Conservation (phyloP, 306 rosid species). For the Prosopis cineraria region DNA sequence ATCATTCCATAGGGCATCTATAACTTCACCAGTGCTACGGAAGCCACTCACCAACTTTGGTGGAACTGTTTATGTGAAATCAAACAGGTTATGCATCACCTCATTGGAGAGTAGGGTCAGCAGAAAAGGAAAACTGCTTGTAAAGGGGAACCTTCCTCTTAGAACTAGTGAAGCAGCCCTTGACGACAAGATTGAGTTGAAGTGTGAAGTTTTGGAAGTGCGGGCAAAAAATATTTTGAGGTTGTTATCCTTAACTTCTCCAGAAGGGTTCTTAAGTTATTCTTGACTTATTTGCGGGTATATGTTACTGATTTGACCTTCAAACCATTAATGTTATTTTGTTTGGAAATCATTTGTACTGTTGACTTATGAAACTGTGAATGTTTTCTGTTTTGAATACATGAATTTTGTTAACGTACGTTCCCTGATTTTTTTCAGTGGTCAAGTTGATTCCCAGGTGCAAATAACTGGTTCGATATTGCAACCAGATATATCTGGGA, state of each 20-base stretch:
- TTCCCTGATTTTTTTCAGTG: conserved; percentile 52
- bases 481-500: conserved; percentile 90
- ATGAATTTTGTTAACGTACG: conserved; percentile 26
- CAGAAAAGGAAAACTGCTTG: conserved; percentile 84
- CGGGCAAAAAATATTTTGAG: conserved; percentile 81
- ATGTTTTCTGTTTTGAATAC: conserved; percentile 8
- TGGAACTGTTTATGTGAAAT: conserved; percentile 86
- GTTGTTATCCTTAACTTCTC: conserved; percentile 44
- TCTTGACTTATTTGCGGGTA: conserved; percentile 21
- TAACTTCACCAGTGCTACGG: conserved; percentile 86
- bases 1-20: conserved; percentile 88
- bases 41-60: conserved; percentile 88
- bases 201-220: conserved; percentile 90
- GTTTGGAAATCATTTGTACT: neutral
- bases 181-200: conserved; percentile 82
- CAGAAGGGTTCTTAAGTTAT: conserved; percentile 16
- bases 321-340: neutral
- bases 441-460: conserved; percentile 94
- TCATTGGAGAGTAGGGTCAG: conserved; percentile 90
- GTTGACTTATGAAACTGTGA: neutral
- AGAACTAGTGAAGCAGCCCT: conserved; percentile 86
- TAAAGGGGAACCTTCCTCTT: conserved; percentile 94
- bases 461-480: conserved; percentile 93
- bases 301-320: conserved; percentile 14
- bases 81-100: conserved; percentile 87